Evolutionary conservation across 177 flowering plant genomes (phyloP), one percentile per base, ranked within the genome.

Genomic region (Vitis hybrid): DNA sequence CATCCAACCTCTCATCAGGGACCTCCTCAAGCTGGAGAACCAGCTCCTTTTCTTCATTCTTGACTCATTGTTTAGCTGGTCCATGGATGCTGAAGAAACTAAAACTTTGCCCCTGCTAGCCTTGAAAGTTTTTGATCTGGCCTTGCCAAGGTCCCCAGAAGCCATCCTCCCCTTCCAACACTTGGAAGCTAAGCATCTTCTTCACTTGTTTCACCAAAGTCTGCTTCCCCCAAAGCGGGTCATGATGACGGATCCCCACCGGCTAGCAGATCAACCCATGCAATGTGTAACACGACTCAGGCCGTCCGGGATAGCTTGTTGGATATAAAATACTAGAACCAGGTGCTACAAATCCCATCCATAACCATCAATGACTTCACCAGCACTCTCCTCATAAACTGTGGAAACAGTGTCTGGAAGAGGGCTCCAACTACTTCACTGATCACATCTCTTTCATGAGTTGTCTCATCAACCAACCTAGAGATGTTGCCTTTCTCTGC

Each of bases 341-440:
- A 22, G 9, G 63, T 55, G 19, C 62, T 71, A 24, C 28, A 24
- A 24, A 24, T 24, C 28, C 28, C 28, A 24, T 24, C 28, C 28
- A 64, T 71, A n/a, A 71, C 74, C 44, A 57, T 71, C 14, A 28
- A 71, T 20, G 74, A 71, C 33, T 64, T 71, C 64, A 64, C 57
- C 12, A 56, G 18, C 58, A 2, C 69, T 2, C 1, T 58, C 13
- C 28, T 71, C 2, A 14, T 65, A 11, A 71, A 71, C 57, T 64
- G 69, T 15, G 44, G 22, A 65, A 71, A 20, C 74, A 49, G 18
- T 65, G 63, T 22, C 63, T 11, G 10, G 44, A 22, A 9, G 15
- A 14, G 19, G 5, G 64, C 4, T 8, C 15, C n/a, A 65, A 20
- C 12, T 44, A 15, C 68, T 47, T 71, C 24, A 64, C 69, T 1